These are phyloP conservation scores for Tagetes erecta DNA, from an alignment of 129 eudicot species.

Conservation along the genomic window DNA sequence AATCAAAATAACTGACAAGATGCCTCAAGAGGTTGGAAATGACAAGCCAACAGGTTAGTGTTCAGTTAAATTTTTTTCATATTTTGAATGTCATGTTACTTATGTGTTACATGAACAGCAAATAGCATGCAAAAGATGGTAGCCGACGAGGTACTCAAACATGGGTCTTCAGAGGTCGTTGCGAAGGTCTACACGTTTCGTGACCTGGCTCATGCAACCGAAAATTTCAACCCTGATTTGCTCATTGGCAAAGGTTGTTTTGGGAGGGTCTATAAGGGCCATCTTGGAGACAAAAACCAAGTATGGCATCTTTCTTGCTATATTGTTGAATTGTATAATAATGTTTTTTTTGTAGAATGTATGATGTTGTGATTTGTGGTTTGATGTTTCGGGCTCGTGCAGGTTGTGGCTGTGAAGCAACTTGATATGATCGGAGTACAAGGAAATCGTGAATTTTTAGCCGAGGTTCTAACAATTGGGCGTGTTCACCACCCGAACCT, in stretches of 20 bases:
- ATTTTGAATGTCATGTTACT: neutral
- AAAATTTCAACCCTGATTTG: constrained; percentile 62
- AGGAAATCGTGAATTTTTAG: constrained; percentile 63
- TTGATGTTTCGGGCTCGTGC: constrained; percentile 1
- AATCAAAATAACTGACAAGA: neutral
- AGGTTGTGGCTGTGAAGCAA: constrained; percentile 68
- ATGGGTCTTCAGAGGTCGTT: constrained; percentile 38
- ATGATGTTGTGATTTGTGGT: constrained; percentile 20
- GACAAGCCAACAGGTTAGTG: constrained; percentile 6
- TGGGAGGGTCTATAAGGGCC: constrained; percentile 85
- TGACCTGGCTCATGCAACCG: constrained; percentile 67
- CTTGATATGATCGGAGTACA: constrained; percentile 65
- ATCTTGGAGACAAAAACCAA: constrained; percentile 42
- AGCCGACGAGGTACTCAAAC: constrained; percentile 57
- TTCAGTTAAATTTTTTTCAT: neutral
- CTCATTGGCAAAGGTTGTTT: constrained; percentile 78
- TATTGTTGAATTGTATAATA: neutral
- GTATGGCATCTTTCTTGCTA: constrained; percentile 38
- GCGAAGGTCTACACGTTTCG: constrained; percentile 61
- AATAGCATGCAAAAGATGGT: constrained; percentile 45
- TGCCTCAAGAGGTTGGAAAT: constrained; percentile 1
- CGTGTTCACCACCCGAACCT: constrained; percentile 66
- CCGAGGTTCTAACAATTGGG: constrained; percentile 52
- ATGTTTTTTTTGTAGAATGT: neutral
- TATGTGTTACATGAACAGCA: constrained; percentile 32